These are phyloP conservation scores for Geosmithia morbida DNA, from an alignment of 2,329 filamentous ascomycete genomes.

Conservation along the genomic window DNA sequence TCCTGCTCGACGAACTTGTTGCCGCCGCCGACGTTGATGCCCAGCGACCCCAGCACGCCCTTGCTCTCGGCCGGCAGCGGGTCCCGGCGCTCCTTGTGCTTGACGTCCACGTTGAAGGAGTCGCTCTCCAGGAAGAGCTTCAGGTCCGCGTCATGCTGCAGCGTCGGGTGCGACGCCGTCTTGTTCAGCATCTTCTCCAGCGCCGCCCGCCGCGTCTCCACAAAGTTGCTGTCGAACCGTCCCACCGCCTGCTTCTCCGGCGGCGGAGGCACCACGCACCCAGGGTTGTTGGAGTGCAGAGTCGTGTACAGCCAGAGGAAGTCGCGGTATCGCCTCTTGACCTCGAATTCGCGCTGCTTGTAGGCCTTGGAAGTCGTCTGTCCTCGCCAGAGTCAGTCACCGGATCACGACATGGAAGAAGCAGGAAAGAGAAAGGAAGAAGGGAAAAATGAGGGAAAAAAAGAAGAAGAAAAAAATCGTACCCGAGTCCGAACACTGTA, in stretches of 20 bases:
- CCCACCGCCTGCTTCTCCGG: conserved; percentile 97
- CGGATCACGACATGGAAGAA: no score
- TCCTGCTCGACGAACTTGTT: conserved; percentile 96
- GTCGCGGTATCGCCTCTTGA: conserved; percentile 87
- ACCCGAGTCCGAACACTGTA: conserved; percentile 93
- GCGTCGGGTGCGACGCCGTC: conserved; percentile 71
- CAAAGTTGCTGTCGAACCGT: conserved; percentile 91
- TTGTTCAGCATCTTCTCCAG: conserved; percentile 98
- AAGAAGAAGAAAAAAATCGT: conserved; percentile 9
- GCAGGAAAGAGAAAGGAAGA: no score
- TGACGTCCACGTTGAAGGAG: conserved; percentile 88
- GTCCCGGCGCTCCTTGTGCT: conserved; percentile 91
- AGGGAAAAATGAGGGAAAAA: no score
- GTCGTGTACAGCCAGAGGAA: conserved; percentile 97
- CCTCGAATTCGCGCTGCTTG: conserved; percentile 79
- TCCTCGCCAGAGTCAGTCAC: no score
- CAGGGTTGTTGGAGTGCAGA: conserved; percentile 85
- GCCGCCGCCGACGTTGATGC: conserved; percentile 60
- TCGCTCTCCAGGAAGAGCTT: conserved; percentile 97
- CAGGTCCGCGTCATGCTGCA: conserved; percentile 86
- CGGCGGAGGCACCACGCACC: conserved; percentile 86
- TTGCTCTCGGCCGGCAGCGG: conserved; percentile 80
- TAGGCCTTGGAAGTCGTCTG: conserved; percentile 95
- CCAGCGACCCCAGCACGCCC: conserved; percentile 77
- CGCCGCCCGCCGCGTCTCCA: conserved; percentile 80